phyloP scores from a whole-genome alignment of 2,329 filamentous ascomycete species.

The Venturia pyrina region DNA sequence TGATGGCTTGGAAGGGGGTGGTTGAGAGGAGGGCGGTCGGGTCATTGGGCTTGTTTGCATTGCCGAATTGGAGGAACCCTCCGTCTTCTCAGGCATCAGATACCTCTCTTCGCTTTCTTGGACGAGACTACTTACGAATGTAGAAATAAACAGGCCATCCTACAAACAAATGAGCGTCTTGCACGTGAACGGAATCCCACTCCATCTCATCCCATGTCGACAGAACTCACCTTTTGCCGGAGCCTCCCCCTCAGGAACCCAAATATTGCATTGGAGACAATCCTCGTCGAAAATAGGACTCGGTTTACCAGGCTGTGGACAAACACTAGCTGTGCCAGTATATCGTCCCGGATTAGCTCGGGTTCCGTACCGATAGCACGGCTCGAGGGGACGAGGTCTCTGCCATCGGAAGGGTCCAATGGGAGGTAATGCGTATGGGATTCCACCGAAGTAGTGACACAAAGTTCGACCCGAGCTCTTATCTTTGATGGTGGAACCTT shows the following conservation, averaged over 20 bases:
- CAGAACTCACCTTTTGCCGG: conserved; percentile 25
- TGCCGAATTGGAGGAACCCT: conserved; percentile 48
- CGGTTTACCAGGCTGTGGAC: conserved; percentile 37
- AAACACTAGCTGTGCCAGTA: conserved; percentile 31
- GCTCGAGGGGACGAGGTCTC: conserved; percentile 36
- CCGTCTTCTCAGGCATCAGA: conserved; percentile 30
- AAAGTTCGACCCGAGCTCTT: conserved; percentile 23
- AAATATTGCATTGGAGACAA: conserved; percentile 47
- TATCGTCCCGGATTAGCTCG: conserved; percentile 36
- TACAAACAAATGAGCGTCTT: conserved; percentile 11
- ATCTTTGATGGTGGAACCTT: conserved; percentile 37
- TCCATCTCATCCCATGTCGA: not conserved
- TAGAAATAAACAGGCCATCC: conserved; percentile 51
- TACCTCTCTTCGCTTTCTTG: not conserved
- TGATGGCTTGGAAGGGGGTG: conserved; percentile 38
- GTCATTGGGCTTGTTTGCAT: conserved; percentile 36
- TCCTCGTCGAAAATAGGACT: conserved; percentile 36
- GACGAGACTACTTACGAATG: conserved; percentile 34
- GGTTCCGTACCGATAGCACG: conserved; percentile 42
- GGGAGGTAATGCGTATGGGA: conserved; percentile 46
- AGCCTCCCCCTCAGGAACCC: conserved; percentile 38
- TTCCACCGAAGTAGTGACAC: conserved; percentile 44
- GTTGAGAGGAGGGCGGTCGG: conserved; percentile 38
- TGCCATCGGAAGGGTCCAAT: conserved; percentile 39
- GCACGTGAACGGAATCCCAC: not conserved